Evolutionary conservation across 1,139 yeast genomes (phyloP).

Genomic region (Yamadazyma epiphylla): DNA sequence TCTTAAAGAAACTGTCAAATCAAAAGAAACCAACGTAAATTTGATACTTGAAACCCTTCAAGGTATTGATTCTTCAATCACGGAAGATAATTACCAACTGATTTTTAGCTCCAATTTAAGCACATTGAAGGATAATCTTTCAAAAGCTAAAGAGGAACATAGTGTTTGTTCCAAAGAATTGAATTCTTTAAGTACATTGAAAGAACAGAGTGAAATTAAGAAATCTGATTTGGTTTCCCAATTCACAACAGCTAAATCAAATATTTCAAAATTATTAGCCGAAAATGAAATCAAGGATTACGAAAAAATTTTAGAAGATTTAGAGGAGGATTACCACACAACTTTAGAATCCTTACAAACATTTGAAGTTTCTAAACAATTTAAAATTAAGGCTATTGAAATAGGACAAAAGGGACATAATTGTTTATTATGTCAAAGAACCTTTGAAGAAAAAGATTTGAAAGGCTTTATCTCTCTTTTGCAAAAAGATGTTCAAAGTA

Average conservation of each 20-base stretch:
- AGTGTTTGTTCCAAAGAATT: constrained; percentile 4
- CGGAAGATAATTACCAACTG: constrained; percentile 18
- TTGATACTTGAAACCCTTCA: constrained; percentile 8
- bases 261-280: constrained; percentile 25
- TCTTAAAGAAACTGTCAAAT: constrained; percentile 17
- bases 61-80: constrained; percentile 18
- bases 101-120: constrained; percentile 2
- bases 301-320: constrained; percentile 45
- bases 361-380: constrained; percentile 60
- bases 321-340: constrained; percentile 57
- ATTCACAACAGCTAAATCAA: constrained; percentile 13
- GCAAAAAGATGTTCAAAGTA: constrained; percentile 33
- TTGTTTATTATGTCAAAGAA: constrained; percentile 65
- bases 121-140: background rate
- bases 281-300: constrained; percentile 50
- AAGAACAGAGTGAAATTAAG: constrained; percentile 12
- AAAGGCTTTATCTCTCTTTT: constrained; percentile 28
- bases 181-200: constrained; percentile 13
- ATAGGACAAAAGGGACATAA: constrained; percentile 52
- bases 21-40: constrained; percentile 5
- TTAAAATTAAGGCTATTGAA: constrained; percentile 60
- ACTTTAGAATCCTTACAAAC: constrained; percentile 63
- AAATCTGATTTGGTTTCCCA: constrained; percentile 10
- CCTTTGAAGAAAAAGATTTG: constrained; percentile 45
- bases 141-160: background rate